Evolutionary conservation across 140 eudicot genomes (phyloP).

Genomic region (Cichorium intybus): DNA sequence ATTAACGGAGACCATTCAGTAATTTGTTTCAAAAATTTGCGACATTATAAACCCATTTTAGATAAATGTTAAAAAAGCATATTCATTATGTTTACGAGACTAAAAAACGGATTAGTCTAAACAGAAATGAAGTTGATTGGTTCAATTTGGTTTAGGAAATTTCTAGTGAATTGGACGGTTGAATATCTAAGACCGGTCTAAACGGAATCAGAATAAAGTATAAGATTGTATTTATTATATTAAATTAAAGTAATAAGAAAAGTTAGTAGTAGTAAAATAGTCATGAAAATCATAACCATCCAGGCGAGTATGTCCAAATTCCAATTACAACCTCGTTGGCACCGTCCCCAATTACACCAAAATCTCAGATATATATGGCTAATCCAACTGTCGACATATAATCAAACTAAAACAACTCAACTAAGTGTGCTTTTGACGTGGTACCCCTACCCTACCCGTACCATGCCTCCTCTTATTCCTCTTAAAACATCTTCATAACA

Average conservation of each 20-base stretch:
- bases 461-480: conserved; percentile 3
- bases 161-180: not conserved
- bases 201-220: not conserved
- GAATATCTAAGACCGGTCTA: not conserved
- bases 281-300: conserved; percentile 13
- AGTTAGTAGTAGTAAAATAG: conserved; percentile 1
- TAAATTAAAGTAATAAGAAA: not conserved
- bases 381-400: conserved; percentile 30
- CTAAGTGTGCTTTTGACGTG: conserved; percentile 23
- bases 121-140: not conserved
- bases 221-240: not conserved
- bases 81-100: not conserved
- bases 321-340: conserved; percentile 38
- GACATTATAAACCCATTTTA: no score
- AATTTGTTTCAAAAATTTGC: no score
- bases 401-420: conserved; percentile 25
- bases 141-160: not conserved
- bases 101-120: not conserved
- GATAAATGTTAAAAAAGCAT: not conserved
- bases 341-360: conserved; percentile 21
- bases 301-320: conserved; percentile 31
- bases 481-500: conserved; percentile 8
- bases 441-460: conserved; percentile 12
- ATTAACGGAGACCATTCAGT: no score
- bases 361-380: conserved; percentile 19